These are phyloP conservation scores for Colletotrichum simmondsii DNA, from an alignment of 2,329 filamentous ascomycete genomes.

Conservation along the genomic window DNA sequence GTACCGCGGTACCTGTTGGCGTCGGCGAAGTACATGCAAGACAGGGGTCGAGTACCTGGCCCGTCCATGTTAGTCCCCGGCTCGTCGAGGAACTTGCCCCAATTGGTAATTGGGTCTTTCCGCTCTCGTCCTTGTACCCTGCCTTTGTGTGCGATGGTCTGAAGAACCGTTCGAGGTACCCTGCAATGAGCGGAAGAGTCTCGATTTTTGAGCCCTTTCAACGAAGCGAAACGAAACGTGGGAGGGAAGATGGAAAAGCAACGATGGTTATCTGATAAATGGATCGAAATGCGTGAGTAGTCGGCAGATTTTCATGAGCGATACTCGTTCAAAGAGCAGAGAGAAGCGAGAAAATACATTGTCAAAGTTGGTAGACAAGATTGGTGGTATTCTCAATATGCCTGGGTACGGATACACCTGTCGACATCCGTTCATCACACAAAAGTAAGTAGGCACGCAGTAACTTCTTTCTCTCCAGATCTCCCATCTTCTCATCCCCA, in stretches of 20 bases:
- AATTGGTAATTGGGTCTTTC: slow-evolving; percentile 8
- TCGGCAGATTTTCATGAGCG: background rate
- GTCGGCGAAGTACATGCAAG: background rate
- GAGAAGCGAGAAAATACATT: background rate
- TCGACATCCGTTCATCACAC: background rate
- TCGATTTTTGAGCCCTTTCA: background rate
- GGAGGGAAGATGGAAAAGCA: background rate
- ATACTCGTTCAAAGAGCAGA: background rate
- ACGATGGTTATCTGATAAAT: background rate
- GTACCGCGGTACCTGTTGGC: background rate
- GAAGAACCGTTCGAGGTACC: background rate
- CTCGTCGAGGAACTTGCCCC: slow-evolving; percentile 1
- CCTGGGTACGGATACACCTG: background rate
- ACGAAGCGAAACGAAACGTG: background rate
- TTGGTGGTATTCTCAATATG: background rate
- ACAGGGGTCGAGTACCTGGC: slow-evolving; percentile 12
- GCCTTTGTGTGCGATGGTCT: background rate
- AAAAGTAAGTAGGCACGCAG: background rate
- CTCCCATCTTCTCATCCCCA: slow-evolving; percentile 7
- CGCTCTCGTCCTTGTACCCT: slow-evolving; percentile 14
- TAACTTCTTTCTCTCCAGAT: slow-evolving; percentile 4
- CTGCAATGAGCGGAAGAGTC: background rate
- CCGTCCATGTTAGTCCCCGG: slow-evolving; percentile 1
- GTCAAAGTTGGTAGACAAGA: background rate
- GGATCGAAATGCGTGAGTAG: background rate